Conservation (phyloP, 2,329 filamentous ascomycete genomes). For the Colletotrichum godetiae region DNA sequence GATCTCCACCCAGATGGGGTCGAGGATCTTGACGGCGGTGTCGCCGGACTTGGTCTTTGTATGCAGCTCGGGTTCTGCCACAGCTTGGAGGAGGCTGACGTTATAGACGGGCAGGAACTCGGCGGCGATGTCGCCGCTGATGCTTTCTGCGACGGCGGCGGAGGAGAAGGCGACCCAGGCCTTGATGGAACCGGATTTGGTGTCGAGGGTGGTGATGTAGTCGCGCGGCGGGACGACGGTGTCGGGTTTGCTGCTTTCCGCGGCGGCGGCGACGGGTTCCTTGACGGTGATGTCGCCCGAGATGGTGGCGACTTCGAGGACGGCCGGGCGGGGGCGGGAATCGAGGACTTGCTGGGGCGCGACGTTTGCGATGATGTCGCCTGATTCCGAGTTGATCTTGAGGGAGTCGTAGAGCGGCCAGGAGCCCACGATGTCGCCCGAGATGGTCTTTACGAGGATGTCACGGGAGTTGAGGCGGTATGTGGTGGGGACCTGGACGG, state of each 20-base stretch:
- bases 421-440: slow-evolving; percentile 57
- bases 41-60: slow-evolving; percentile 59
- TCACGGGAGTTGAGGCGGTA: slow-evolving; percentile 57
- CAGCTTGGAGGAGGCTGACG: slow-evolving; percentile 34
- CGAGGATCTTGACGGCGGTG: slow-evolving; percentile 51
- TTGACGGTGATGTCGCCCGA: slow-evolving; percentile 56
- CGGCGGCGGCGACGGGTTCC: slow-evolving; percentile 50
- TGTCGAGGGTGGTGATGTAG: slow-evolving; percentile 57
- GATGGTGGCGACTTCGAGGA: slow-evolving; percentile 52
- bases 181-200: slow-evolving; percentile 56
- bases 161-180: slow-evolving; percentile 54
- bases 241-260: slow-evolving; percentile 35
- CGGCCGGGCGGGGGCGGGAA: slow-evolving; percentile 50
- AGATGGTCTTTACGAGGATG: slow-evolving; percentile 54
- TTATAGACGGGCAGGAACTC: slow-evolving; percentile 57
- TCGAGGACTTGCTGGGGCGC: slow-evolving; percentile 52
- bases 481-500: slow-evolving; percentile 41
- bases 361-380: slow-evolving; percentile 53
- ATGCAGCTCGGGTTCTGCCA: slow-evolving; percentile 44
- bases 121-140: slow-evolving; percentile 54
- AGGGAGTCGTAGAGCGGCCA: slow-evolving; percentile 64
- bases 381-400: slow-evolving; percentile 56
- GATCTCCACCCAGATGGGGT: slow-evolving; percentile 55
- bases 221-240: slow-evolving; percentile 55
- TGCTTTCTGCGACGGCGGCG: slow-evolving; percentile 47